A percentile compares a stretch with the other conserved stretches of the same genome.
phyloP scores from a whole-genome alignment of 2,329 filamentous ascomycete species.

The Exophiala dermatitidis region DNA sequence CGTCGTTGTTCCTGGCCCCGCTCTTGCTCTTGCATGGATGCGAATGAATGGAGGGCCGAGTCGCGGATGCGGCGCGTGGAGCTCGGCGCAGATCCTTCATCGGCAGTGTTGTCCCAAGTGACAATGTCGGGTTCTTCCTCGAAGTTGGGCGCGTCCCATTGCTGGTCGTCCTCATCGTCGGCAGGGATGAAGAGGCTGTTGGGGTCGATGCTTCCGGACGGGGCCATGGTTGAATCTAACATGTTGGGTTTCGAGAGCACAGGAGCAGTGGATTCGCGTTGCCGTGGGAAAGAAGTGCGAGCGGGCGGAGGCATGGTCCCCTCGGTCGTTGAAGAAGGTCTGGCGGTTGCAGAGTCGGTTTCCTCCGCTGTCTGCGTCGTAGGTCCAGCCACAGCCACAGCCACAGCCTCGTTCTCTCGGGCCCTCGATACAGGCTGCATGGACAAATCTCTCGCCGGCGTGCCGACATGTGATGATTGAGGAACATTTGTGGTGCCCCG shows the following conservation, averaged over 20 bases:
- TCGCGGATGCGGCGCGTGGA: constrained; percentile 33
- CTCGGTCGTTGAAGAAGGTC: constrained; percentile 2
- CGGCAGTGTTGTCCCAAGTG: constrained; percentile 50
- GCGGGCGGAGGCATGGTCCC: constrained; percentile 27
- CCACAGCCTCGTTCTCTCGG: constrained; percentile 3
- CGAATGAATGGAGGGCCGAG: constrained; percentile 29
- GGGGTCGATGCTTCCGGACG: constrained; percentile 43
- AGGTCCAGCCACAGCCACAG: background rate
- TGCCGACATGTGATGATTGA: constrained; percentile 34
- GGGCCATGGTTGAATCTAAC: constrained; percentile 28
- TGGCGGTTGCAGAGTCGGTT: constrained; percentile 9
- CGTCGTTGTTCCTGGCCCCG: constrained; percentile 13
- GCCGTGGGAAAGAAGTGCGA: constrained; percentile 4
- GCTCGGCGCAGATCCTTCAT: constrained; percentile 45
- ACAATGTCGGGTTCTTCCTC: constrained; percentile 44
- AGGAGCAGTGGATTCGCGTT: constrained; percentile 12
- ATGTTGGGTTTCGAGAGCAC: constrained; percentile 20
- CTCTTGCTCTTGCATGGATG: constrained; percentile 13
- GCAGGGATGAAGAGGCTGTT: constrained; percentile 55
- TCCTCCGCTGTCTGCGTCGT: background rate
- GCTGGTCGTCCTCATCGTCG: constrained; percentile 44
- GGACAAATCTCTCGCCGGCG: constrained; percentile 34
- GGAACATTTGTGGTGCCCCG: constrained; percentile 47
- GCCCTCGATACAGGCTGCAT: constrained; percentile 35
- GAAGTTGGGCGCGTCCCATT: constrained; percentile 53